phyloP scores from a whole-genome alignment of 306 rosid genomes.

The Oxytropis ochrocephala region DNA sequence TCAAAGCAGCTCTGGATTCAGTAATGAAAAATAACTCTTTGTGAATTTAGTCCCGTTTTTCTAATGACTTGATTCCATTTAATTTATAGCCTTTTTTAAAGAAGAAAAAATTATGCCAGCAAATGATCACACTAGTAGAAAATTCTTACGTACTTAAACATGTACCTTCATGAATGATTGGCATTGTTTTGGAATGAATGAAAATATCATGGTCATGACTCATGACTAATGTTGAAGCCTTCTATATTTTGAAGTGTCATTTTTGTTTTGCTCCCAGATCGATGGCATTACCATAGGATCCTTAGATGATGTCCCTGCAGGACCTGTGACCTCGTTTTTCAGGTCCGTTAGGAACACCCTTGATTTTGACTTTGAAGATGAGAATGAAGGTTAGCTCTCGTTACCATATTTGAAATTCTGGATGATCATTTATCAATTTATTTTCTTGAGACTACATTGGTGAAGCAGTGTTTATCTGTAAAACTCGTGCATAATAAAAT shows the following conservation, averaged over 20 bases:
- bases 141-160: neutral
- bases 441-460: slow-evolving; percentile 16
- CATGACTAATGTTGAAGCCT: neutral
- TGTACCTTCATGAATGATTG: neutral
- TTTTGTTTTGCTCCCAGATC: slow-evolving; percentile 48
- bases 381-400: slow-evolving; percentile 66
- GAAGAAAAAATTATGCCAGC: neutral
- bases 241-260: neutral
- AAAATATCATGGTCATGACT: neutral
- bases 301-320: slow-evolving; percentile 82
- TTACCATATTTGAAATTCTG: neutral
- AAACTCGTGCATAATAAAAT: neutral
- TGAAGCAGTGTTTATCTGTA: neutral
- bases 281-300: slow-evolving; percentile 76
- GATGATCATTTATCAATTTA: neutral
- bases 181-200: neutral
- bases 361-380: slow-evolving; percentile 97
- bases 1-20: slow-evolving; percentile 81
- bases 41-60: slow-evolving; percentile 10
- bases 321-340: slow-evolving; percentile 74
- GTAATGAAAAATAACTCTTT: slow-evolving; percentile 36
- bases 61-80: slow-evolving; percentile 17
- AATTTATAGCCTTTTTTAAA: neutral
- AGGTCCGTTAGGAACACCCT: slow-evolving; percentile 85
- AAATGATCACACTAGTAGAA: neutral